These are phyloP conservation scores for Exophiala sp. DNA, from an alignment of 2,329 filamentous ascomycete species.

Conservation along the genomic window DNA sequence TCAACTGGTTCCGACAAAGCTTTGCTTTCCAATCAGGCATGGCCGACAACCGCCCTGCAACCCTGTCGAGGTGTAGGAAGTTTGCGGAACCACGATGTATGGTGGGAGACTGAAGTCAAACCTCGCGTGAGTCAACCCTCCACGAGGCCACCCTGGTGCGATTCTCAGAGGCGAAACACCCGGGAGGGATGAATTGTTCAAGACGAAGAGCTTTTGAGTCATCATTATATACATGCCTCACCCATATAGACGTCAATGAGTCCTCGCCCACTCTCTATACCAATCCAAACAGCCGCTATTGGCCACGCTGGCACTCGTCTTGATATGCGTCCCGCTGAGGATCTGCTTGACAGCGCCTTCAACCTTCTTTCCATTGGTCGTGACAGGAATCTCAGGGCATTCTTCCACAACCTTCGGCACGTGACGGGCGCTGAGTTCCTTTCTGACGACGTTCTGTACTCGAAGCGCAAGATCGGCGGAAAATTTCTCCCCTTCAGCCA, in stretches of 20 bases:
- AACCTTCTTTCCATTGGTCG: slow-evolving; percentile 95
- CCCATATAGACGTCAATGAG: slow-evolving; percentile 8
- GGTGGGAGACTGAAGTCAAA: too few species aligned
- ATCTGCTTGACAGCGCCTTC: slow-evolving; percentile 97
- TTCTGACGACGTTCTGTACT: slow-evolving; percentile 64
- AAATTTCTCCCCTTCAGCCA: slow-evolving; percentile 56
- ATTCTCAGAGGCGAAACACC: too few species aligned
- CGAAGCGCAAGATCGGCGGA: slow-evolving; percentile 53
- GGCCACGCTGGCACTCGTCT: slow-evolving; percentile 87
- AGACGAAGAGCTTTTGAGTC: too few species aligned
- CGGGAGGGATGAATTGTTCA: too few species aligned
- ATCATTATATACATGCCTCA: too few species aligned
- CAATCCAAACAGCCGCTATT: slow-evolving; percentile 84
- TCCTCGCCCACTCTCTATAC: slow-evolving; percentile 69
- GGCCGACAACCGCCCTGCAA: too few species aligned
- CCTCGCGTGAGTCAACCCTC: too few species aligned
- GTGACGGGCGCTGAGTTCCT: slow-evolving; percentile 79
- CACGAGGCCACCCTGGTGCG: too few species aligned
- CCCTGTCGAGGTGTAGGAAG: too few species aligned
- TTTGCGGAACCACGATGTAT: too few species aligned
- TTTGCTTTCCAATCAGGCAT: too few species aligned
- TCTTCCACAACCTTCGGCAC: slow-evolving; percentile 78
- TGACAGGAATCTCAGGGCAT: slow-evolving; percentile 81
- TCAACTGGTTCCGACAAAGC: too few species aligned
- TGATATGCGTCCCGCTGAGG: slow-evolving; percentile 75